Evolutionary conservation across 1,139 yeast species (phyloP).

Genomic region (Maudiozyma humilis): DNA sequence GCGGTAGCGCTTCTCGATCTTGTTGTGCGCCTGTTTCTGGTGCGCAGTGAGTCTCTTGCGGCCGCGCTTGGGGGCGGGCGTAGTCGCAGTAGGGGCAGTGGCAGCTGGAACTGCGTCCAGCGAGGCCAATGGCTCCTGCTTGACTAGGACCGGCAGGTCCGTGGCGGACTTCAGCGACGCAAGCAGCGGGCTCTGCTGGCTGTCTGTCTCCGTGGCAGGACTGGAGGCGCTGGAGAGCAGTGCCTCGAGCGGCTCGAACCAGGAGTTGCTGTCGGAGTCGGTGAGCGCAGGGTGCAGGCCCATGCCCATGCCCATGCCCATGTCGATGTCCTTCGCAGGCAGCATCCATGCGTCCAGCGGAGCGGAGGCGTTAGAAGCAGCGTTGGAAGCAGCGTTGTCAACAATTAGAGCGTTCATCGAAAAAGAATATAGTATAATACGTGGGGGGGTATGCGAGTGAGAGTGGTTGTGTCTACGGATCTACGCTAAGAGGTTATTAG

Average conservation of each 20-base stretch:
- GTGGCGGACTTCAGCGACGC: conserved; percentile 6
- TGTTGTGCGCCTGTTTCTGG: conserved; percentile 66
- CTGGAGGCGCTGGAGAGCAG: conserved; percentile 26
- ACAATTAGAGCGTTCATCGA: not conserved
- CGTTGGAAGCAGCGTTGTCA: not conserved
- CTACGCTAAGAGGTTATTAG: too few species aligned
- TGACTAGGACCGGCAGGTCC: not conserved
- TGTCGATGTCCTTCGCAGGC: not conserved
- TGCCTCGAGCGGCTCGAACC: conserved; percentile 26
- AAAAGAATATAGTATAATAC: too few species aligned
- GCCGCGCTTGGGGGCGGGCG: conserved; percentile 20
- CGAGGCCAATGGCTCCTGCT: conserved; percentile 1
- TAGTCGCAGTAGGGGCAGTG: not conserved
- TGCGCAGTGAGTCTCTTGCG: conserved; percentile 50
- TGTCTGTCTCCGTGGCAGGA: conserved; percentile 15
- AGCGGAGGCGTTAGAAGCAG: not conserved
- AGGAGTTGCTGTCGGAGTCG: conserved; percentile 6
- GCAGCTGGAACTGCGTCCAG: not conserved
- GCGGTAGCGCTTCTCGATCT: conserved; percentile 62
- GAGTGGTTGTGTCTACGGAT: too few species aligned
- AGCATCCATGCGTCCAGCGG: conserved; percentile 9
- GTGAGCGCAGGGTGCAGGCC: not conserved
- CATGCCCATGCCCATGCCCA: too few species aligned
- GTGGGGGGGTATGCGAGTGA: not conserved
- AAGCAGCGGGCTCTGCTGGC: not conserved